phyloP scores from a whole-genome alignment of 345 rosid species.

The Eucalyptus pumila region DNA sequence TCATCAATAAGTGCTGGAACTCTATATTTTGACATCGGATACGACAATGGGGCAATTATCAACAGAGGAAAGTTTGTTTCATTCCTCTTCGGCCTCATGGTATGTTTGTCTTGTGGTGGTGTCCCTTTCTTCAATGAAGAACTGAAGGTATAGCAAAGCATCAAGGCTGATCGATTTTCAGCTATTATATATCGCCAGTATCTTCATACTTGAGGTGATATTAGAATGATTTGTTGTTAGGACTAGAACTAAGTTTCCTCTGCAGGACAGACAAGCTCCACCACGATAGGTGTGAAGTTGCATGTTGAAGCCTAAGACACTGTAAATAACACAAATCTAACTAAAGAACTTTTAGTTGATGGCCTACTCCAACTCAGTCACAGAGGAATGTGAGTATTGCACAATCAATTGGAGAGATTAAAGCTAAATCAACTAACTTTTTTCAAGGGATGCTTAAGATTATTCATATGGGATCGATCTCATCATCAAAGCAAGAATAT shows the following conservation, averaged over 20 bases:
- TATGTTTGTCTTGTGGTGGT: neutral
- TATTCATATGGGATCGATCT: neutral
- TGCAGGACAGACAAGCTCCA: neutral
- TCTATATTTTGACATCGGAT: neutral
- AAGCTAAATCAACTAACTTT: neutral
- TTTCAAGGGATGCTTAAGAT: neutral
- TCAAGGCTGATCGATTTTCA: neutral
- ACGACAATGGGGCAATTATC: neutral
- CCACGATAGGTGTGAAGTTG: too few relatives aligned
- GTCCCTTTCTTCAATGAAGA: neutral
- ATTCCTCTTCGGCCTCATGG: neutral
- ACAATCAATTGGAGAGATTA: neutral
- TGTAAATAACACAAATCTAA: neutral
- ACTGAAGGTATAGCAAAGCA: neutral
- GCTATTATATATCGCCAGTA: neutral
- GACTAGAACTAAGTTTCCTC: neutral
- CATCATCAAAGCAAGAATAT: neutral
- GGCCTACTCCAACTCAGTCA: neutral
- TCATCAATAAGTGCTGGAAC: neutral
- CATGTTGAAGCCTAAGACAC: too few relatives aligned
- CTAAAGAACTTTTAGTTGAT: neutral
- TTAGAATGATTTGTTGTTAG: neutral
- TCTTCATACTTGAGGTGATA: neutral
- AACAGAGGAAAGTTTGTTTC: neutral
- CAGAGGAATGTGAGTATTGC: neutral